Evolutionary conservation across 2,329 filamentous ascomycete species (phyloP).

Genomic region (Zymoseptoria tritici): DNA sequence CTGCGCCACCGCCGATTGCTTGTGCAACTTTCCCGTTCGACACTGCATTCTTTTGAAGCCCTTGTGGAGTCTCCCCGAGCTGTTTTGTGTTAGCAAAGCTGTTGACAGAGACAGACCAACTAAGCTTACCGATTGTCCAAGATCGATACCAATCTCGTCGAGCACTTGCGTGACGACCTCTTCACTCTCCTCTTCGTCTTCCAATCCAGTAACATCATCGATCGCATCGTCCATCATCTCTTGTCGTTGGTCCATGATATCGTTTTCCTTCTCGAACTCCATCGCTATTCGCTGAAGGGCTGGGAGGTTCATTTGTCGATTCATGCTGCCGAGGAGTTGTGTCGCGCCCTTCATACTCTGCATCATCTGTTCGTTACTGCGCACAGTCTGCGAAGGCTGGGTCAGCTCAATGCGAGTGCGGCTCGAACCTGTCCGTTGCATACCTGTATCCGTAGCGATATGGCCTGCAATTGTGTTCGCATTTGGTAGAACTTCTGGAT

Average conservation of each 20-base stretch:
- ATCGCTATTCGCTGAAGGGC: conserved; percentile 93
- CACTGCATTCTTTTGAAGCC: conserved; percentile 65
- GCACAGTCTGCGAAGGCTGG: conserved; percentile 61
- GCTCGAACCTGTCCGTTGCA: neutral
- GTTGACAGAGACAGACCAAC: neutral
- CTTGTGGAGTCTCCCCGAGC: conserved; percentile 87
- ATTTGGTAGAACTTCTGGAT: conserved; percentile 98
- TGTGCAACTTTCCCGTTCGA: conserved; percentile 76
- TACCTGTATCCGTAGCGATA: conserved; percentile 89
- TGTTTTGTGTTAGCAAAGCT: conserved; percentile 34
- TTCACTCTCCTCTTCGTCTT: conserved; percentile 89
- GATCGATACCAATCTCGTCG: conserved; percentile 92
- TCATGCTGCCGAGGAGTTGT: conserved; percentile 89
- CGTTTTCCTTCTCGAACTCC: conserved; percentile 98
- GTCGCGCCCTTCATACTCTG: conserved; percentile 99
- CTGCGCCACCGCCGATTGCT: conserved; percentile 62
- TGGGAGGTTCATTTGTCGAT: conserved; percentile 93
- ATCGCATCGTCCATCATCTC: conserved; percentile 99
- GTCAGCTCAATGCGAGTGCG: neutral
- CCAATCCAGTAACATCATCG: conserved; percentile 87
- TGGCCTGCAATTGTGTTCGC: conserved; percentile 93
- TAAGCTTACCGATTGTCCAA: conserved; percentile 73
- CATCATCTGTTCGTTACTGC: conserved; percentile 99
- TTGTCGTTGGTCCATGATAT: conserved; percentile 97
- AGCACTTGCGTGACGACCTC: conserved; percentile 94